These are phyloP conservation scores for Przewalskia tangutica DNA, from an alignment of 257 asterid genomes.

Conservation along the genomic window DNA sequence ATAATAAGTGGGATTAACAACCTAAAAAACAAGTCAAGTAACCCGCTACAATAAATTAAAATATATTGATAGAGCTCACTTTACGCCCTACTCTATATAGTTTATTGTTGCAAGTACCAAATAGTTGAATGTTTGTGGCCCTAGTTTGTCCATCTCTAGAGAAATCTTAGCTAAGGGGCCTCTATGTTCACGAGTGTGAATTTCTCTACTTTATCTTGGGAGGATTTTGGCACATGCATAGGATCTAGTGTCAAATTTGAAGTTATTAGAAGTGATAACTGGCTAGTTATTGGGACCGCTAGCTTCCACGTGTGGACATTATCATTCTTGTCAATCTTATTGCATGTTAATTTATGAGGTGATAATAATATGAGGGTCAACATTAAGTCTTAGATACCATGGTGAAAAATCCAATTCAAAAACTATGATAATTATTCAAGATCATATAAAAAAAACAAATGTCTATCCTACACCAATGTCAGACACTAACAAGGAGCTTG, in stretches of 20 bases:
- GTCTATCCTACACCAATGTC: too few relatives aligned
- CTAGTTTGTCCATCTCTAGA: not conserved
- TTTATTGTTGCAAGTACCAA: not conserved
- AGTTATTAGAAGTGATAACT: not conserved
- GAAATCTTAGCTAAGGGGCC: not conserved
- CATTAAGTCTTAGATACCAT: too few relatives aligned
- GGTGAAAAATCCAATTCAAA: too few relatives aligned
- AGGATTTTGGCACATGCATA: conserved; percentile 12
- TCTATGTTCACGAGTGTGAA: not conserved
- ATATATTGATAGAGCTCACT: not conserved
- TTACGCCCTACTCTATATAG: not conserved
- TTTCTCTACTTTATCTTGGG: conserved; percentile 12
- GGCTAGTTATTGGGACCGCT: conserved; percentile 12
- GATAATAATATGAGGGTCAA: too few relatives aligned
- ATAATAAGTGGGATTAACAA: not conserved
- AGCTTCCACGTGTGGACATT: conserved; percentile 19
- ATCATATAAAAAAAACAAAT: too few relatives aligned
- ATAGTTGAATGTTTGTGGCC: not conserved
- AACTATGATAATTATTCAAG: too few relatives aligned
- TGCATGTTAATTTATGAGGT: conserved; percentile 5
- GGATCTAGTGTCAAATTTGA: not conserved
- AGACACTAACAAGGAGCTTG: too few relatives aligned
- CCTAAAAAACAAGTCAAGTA: not conserved
- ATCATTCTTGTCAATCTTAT: not conserved
- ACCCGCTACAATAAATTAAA: not conserved